A percentile compares a stretch with the other conserved stretches of the same genome.
Evolutionary conservation across 805 yeast genomes (phyloP).

Genomic region (Saturnispora zaruensis): DNA sequence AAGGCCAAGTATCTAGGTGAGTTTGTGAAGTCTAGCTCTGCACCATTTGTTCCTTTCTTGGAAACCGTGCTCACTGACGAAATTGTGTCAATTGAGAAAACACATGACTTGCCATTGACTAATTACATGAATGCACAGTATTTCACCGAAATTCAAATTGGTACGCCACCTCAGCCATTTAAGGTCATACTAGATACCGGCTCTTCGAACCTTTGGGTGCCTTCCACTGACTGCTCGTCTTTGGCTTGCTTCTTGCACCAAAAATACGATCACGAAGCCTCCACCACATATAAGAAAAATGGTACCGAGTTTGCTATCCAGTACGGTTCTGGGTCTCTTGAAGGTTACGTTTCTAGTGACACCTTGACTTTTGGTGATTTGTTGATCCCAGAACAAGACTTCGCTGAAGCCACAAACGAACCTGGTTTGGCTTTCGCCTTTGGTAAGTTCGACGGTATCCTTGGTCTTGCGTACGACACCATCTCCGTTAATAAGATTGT

Average conservation of each 20-base stretch:
- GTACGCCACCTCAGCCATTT: conserved; percentile 89
- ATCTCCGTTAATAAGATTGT: conserved; percentile 83
- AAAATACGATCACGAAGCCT: conserved; percentile 77
- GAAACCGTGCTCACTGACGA: conserved; percentile 12
- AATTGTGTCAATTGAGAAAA: conserved; percentile 25
- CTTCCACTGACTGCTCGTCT: conserved; percentile 79
- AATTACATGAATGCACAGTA: conserved; percentile 96
- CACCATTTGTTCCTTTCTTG: conserved; percentile 38
- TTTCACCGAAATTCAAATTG: conserved; percentile 81
- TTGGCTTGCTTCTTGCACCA: conserved; percentile 92
- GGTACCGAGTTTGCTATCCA: conserved; percentile 79
- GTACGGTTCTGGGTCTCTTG: conserved; percentile 89
- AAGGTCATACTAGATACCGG: conserved; percentile 96
- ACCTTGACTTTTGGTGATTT: conserved; percentile 74
- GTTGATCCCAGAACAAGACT: conserved; percentile 78
- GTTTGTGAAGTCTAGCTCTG: conserved; percentile 13
- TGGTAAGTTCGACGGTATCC: conserved; percentile 96
- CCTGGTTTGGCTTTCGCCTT: conserved; percentile 98
- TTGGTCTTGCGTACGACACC: conserved; percentile 90
- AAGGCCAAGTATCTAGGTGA: conserved; percentile 38
- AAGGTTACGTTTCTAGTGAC: conserved; percentile 89
- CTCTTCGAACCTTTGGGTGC: conserved; percentile 95
- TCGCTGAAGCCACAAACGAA: conserved; percentile 95
- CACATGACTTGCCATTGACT: conserved; percentile 76
- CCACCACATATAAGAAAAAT: conserved; percentile 79